These are phyloP conservation scores for Macaranga tanarius DNA, from an alignment of 441 rosid species.

Conservation along the genomic window DNA sequence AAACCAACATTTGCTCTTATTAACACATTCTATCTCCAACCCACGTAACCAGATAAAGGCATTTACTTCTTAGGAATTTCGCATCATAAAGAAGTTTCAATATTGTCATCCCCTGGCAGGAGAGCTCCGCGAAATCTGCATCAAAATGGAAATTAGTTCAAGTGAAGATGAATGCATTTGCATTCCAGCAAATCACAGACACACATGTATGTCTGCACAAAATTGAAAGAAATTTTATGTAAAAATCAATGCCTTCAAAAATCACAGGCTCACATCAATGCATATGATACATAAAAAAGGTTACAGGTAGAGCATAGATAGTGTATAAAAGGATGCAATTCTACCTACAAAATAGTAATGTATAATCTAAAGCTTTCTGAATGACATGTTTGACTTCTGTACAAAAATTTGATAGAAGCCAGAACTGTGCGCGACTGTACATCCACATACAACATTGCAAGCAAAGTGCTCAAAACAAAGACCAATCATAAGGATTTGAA, in stretches of 20 bases:
- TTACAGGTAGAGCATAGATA: too few relatives aligned
- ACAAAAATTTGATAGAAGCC: too few relatives aligned
- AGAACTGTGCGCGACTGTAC: too few relatives aligned
- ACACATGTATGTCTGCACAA: too few relatives aligned
- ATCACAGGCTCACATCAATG: too few relatives aligned
- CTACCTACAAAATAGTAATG: too few relatives aligned
- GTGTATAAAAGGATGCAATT: too few relatives aligned
- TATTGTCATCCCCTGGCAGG: slow-evolving; percentile 31
- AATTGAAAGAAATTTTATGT: not conserved
- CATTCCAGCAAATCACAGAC: not conserved
- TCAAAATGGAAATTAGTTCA: not conserved
- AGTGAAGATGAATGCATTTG: not conserved
- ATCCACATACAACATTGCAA: too few relatives aligned
- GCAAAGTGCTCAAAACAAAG: not conserved
- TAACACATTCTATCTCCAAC: slow-evolving; percentile 42
- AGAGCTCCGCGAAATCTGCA: slow-evolving; percentile 42
- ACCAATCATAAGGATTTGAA: not conserved
- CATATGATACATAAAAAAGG: too few relatives aligned
- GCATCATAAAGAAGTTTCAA: slow-evolving; percentile 35
- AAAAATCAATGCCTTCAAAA: not conserved
- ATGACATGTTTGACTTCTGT: too few relatives aligned
- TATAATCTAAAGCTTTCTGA: too few relatives aligned
- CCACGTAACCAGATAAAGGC: slow-evolving; percentile 41
- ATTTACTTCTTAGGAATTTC: slow-evolving; percentile 36
- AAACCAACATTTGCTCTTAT: slow-evolving; percentile 38